A percentile compares a stretch with the other conserved stretches of the same genome.
phyloP scores from a whole-genome alignment of 257 asterid species.

The Solanum medicagineum region DNA sequence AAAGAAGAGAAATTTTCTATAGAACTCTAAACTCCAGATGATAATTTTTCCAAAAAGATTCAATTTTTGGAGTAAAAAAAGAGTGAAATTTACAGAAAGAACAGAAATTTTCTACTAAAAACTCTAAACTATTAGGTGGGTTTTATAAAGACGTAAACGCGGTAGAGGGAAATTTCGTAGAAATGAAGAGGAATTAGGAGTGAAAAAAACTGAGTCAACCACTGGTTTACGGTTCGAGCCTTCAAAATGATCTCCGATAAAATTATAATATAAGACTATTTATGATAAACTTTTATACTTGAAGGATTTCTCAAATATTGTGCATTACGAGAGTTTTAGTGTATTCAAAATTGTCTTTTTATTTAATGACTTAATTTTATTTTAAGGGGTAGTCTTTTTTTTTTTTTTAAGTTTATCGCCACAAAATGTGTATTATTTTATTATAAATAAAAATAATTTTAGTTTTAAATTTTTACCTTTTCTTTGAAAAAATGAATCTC shows the following conservation, averaged over 20 bases:
- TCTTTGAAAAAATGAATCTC: no score
- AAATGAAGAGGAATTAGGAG: constrained; percentile 2
- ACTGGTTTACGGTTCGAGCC: rapidly evolving
- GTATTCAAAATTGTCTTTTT: no score
- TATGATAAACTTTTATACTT: no score
- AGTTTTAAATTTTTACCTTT: no score
- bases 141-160: not conserved
- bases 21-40: not conserved
- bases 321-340: no score
- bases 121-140: not conserved
- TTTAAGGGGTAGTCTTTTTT: no score
- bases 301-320: rapidly evolving
- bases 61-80: not conserved
- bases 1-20: not conserved
- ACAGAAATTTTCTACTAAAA: not conserved
- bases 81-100: not conserved
- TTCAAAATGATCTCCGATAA: no score
- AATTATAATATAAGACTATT: no score
- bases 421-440: no score
- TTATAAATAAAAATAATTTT: no score
- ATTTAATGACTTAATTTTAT: no score
- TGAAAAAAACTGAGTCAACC: constrained; percentile 3
- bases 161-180: not conserved
- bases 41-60: not conserved
- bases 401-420: no score